Percentiles rank a stretch among this genome's conserved stretches.
phyloP scores from a whole-genome alignment of 2,329 filamentous ascomycete species.

The Aspergillus pseudoviridinutans region DNA sequence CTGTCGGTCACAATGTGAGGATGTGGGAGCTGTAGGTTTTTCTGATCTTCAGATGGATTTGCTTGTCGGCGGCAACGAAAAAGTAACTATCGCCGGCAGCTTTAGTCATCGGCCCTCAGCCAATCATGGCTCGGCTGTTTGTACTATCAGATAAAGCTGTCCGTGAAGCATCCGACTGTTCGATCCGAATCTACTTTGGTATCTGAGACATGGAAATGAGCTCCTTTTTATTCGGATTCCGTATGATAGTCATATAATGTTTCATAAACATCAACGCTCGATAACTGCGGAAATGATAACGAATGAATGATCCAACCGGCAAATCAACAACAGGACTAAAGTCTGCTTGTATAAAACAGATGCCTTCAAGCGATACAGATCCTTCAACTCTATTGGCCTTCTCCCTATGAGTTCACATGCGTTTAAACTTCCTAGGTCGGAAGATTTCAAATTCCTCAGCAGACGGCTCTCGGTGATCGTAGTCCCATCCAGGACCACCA shows the following conservation, averaged over 20 bases:
- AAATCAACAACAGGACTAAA: not conserved
- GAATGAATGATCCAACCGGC: constrained; percentile 17
- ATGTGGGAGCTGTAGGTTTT: not conserved
- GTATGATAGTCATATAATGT: not conserved
- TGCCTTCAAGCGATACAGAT: not conserved
- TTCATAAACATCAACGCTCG: not conserved
- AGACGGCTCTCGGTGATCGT: not conserved
- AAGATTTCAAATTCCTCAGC: not conserved
- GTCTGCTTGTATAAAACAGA: not conserved
- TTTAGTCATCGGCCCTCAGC: not conserved
- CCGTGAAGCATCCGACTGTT: not conserved
- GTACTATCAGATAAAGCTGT: not conserved
- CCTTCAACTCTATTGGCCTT: not conserved
- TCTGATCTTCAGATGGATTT: not conserved
- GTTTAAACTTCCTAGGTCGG: not conserved
- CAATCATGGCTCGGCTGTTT: not conserved
- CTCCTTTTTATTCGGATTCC: not conserved
- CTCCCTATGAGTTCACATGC: not conserved
- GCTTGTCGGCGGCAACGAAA: not conserved
- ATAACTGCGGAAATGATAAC: not conserved
- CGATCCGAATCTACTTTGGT: too few relatives aligned
- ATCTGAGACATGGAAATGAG: not conserved
- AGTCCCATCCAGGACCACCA: not conserved
- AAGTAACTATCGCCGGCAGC: not conserved
- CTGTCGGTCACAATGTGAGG: not conserved